Evolutionary conservation across 1,284 basidiomycete genomes (phyloP), one percentile per base, ranked within the genome.

Genomic region (Ceraceosorus guamensis): DNA sequence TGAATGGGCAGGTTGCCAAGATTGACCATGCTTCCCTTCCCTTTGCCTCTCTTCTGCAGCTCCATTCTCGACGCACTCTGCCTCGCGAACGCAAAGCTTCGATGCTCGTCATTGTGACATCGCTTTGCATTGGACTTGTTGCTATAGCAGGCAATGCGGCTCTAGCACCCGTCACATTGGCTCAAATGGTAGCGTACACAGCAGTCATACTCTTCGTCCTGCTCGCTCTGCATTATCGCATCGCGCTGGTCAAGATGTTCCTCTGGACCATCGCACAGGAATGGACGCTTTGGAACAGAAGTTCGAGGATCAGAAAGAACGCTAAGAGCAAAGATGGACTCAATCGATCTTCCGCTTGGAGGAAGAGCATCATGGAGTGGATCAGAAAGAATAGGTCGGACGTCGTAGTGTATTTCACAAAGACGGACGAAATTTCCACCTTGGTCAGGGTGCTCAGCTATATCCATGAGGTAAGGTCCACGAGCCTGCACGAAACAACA

Each of bases 201-300:
- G 45, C 55, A 33, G 62, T 56, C 64, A 80, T 85, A 62, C 53
- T 81, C 2, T 80, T 73, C 3, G 77, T 70, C 5, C 53, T 86
- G 3, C 60, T 82, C 0, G 44, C 77, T 0, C 52, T 83, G 2
- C 83, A 85, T 65, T 78, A 76, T n/a, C 6, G n/a, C 8, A n/a
- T 46, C 8, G 73, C 76, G 31, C 63, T 85, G 14, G 75, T 84
- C 1, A 80, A 82, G 30, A 81, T 79, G 72, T 60, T 81, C 0
- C 83, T 84, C 57, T 85, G 84, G 83, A 59, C 79, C n/a, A 85
- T 83, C 53, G 84, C 84, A 59, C 84, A 86, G 60, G 79, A 80
- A 50, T 83, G 62, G n/a, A 82, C 80, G 24, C 24, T 24, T 24
- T 24, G 24, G 24, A 24, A 24, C 24, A 24, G 24, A 24, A 24